These are phyloP conservation scores for Geosmithia putterillii DNA, from an alignment of 2,329 filamentous ascomycete species.

Conservation along the genomic window DNA sequence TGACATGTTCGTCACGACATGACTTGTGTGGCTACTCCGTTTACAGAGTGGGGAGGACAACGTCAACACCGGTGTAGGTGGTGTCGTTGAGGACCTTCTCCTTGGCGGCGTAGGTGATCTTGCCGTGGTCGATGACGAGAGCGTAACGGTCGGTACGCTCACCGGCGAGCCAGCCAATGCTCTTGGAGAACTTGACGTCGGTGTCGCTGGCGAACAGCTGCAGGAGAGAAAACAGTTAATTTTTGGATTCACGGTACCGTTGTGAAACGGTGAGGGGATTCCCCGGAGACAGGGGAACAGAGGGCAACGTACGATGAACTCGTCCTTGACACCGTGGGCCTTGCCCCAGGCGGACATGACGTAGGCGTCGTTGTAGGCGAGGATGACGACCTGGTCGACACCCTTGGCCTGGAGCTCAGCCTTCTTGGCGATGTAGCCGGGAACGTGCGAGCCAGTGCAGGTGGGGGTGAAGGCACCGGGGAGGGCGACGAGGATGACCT, in stretches of 20 bases:
- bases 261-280: background rate
- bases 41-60: conserved; percentile 41
- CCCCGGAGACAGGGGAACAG: background rate
- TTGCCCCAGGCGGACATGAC: conserved; percentile 89
- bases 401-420: conserved; percentile 64
- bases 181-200: conserved; percentile 59
- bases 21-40: background rate
- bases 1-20: conserved; percentile 16
- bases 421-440: conserved; percentile 65
- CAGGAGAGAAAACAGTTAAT: background rate
- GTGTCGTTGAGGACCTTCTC: conserved; percentile 42
- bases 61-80: conserved; percentile 38
- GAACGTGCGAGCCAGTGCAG: conserved; percentile 71
- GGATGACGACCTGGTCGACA: conserved; percentile 69
- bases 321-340: conserved; percentile 66
- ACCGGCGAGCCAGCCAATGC: conserved; percentile 63
- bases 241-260: background rate
- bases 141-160: conserved; percentile 71
- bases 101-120: conserved; percentile 67
- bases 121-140: conserved; percentile 72
- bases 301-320: conserved; percentile 37
- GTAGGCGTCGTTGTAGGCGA: conserved; percentile 74
- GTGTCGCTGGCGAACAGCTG: conserved; percentile 66
- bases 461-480: conserved; percentile 75
- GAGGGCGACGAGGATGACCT: conserved; percentile 42